A percentile compares a stretch with the other conserved stretches of the same genome.
These are phyloP conservation scores for Paraphysoderma sedebokerense DNA, from an alignment of 371 early-diverging fungal genomes.

Conservation along the genomic window DNA sequence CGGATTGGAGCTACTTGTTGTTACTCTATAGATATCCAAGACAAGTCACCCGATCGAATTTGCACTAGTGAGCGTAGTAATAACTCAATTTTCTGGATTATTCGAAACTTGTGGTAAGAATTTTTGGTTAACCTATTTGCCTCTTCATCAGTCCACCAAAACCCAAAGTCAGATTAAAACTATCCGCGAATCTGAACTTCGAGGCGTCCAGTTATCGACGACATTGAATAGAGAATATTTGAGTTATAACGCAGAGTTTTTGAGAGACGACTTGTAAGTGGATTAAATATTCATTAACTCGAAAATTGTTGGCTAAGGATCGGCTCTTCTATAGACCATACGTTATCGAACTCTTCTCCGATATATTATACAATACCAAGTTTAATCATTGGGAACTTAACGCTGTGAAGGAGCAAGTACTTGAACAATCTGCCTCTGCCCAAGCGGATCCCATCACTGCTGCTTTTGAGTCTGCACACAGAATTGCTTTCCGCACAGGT, in stretches of 20 bases:
- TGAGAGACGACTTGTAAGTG: conserved; percentile 74
- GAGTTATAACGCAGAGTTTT: conserved; percentile 70
- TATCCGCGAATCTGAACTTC: conserved; percentile 80
- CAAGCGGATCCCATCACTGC: conserved; percentile 38
- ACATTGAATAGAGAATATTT: conserved; percentile 67
- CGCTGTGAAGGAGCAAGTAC: conserved; percentile 46
- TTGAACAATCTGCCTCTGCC: conserved; percentile 49
- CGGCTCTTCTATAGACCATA: conserved; percentile 38
- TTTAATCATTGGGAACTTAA: conserved; percentile 74
- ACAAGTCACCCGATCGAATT: background rate
- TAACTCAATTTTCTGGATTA: background rate
- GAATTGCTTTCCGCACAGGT: conserved; percentile 80
- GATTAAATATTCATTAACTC: conserved; percentile 1
- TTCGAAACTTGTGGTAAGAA: background rate
- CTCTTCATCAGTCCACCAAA: conserved; percentile 25
- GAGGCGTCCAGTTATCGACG: conserved; percentile 71
- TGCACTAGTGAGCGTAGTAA: background rate
- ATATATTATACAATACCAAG: conserved; percentile 58
- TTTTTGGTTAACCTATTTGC: background rate
- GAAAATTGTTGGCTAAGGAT: conserved; percentile 1
- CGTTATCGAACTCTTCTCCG: conserved; percentile 66
- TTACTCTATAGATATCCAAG: too few species aligned
- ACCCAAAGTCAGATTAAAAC: conserved; percentile 74
- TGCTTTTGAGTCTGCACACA: conserved; percentile 67
- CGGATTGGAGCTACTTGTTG: too few species aligned